Evolutionary conservation across 2,329 filamentous ascomycete genomes (phyloP), one percentile per base, ranked within the genome.

Genomic region (Chalaropsis ovoidea): DNA sequence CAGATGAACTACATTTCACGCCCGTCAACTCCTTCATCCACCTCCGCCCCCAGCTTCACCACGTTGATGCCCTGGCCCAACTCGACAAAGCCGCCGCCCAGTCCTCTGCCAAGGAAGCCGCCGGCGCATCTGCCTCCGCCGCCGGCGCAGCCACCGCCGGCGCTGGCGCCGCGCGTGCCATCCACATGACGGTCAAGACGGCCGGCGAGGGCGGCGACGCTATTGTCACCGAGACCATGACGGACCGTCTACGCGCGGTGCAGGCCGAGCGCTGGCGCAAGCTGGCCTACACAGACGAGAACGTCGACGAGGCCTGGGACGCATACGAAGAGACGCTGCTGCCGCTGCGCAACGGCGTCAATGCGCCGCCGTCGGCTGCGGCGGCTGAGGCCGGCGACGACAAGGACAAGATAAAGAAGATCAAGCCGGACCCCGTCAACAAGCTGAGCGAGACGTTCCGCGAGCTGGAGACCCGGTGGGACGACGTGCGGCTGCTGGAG

Each of bases 1-100:
- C 69, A 92, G 89, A 89, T 70, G 86, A 95, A 72, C 79, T 96
- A 10, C 90, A 96, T 76, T 84, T 97, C 47, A 95, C 90, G 0
- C 89, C 88, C 27, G 83, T 95, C 58, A 85, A 87, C 49, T 87
- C 89, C 1, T 84, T 96, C 56, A 88, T 95, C 52, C 90, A 95
- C 73, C 85, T 99, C 72, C 88, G 92, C 3, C 91, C 94, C 0
- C 90, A 96, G 72, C 88, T 95, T 68, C 90, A 96, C 76, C 91
- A 97, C 76, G 81, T 97, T 70, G 94, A 97, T 76, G 93, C 94
- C 2, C 77, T 85, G 58, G 80, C 86, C 60, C 90, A 96, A 71
- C 81, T 89, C 65, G 84, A 88, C 43, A 78, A 79, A 52, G 70
- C 71, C n/a, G 45, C 75, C 15, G 72, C 74, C 13, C 74, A 75